Evolutionary conservation across 2,329 filamentous ascomycete genomes (phyloP), one percentile per base, ranked within the genome.

Genomic region (Fusarium tuaranense): DNA sequence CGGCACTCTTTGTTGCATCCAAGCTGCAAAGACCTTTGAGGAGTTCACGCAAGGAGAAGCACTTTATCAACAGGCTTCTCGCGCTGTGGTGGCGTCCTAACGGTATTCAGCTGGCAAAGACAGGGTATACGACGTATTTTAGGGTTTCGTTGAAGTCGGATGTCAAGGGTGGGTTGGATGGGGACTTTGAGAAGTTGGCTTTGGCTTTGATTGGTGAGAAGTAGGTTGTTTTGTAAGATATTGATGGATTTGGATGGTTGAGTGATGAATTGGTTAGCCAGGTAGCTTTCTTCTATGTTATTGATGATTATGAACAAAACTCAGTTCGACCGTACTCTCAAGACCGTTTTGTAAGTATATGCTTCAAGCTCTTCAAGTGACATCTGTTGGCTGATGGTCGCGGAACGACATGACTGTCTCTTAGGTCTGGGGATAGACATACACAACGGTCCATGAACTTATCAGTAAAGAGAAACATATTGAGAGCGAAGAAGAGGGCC

Each of bases 101-200:
- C 6, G 72, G 81, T 0, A 53, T 83, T 7, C 68, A 78, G 3
- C 76, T 74, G 9, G 78, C 79, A 0, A 81, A 92, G 86, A 93
- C 88, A 84, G 84, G 90, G 78, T 84, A 91, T 81, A 88, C 89
- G 77, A 88, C 85, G 69, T 86, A 90, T 25, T 89, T 90, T 68
- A 89, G 89, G 8, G 87, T 91, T 71, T 78, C 84, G 7, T 92
- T 83, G 9, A 62, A 63, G 2, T 74, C 57, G 10, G 69, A 80
- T n/a, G 75, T 83, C 16, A 82, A 78, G 70, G 72, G 70, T 4
- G 34, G 65, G 5, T 46, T 82, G 14, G 77, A 75, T 18, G 81
- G 81, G 2, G 79, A 81, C 36, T 82, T 79, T 16, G 76, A 80
- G 62, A 67, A 81, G 12, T 57, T 80, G 25, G 77, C 80, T 46